phyloP scores from a whole-genome alignment of 257 asterid species.

The Dorcoceras hygrometricum region DNA sequence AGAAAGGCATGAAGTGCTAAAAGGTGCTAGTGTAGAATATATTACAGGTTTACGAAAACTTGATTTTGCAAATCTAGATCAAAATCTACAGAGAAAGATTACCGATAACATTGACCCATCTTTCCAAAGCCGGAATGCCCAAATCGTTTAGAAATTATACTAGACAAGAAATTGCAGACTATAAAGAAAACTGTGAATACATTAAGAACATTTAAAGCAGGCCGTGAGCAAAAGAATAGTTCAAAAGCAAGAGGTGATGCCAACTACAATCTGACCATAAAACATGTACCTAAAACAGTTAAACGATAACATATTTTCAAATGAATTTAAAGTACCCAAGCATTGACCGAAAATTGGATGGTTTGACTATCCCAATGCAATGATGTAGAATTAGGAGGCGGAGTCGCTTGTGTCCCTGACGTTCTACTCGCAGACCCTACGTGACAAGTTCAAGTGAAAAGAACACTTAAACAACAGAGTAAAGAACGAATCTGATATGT shows the following conservation, averaged over 20 bases:
- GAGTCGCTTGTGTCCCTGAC: conserved; percentile 51
- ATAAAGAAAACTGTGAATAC: background rate
- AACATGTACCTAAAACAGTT: conserved; percentile 15
- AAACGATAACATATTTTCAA: conserved; percentile 15
- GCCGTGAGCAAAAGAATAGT: background rate
- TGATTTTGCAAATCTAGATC: background rate
- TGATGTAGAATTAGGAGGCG: conserved; percentile 56
- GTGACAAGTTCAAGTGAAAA: conserved; percentile 19
- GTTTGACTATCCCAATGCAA: conserved; percentile 76
- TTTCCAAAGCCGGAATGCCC: background rate
- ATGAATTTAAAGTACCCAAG: conserved; percentile 67
- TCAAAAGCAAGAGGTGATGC: background rate
- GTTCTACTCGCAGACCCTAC: conserved; percentile 72
- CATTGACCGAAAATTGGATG: conserved; percentile 82
- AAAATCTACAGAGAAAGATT: background rate
- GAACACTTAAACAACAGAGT: background rate
- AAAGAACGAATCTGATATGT: no score
- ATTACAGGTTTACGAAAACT: background rate
- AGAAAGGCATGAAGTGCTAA: no score
- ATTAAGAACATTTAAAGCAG: background rate
- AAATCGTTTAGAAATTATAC: background rate
- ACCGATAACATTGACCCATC: background rate
- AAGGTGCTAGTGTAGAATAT: no score
- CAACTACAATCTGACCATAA: conserved; percentile 18
- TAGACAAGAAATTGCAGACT: background rate